Conservation (phyloP, 495 filamentous ascomycete genomes). For the Platismatia glauca region DNA sequence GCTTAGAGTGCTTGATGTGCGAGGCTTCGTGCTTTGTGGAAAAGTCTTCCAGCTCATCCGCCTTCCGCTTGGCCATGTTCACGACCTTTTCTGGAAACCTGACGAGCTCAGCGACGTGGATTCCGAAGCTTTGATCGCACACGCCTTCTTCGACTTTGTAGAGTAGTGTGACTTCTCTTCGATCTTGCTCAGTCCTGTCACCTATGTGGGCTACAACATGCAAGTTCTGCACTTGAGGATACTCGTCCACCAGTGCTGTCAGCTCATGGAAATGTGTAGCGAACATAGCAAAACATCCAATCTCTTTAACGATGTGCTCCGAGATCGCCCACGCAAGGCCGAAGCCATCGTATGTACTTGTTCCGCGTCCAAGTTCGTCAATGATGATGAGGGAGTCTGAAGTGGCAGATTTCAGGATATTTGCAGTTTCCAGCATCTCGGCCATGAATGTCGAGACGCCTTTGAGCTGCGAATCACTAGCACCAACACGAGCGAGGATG, state of each 20-base stretch:
- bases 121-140: conserved; percentile 95
- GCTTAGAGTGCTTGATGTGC: conserved; percentile 55
- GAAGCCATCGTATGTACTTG: conserved; percentile 97
- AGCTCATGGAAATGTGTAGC: conserved; percentile 99
- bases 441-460: conserved; percentile 99
- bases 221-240: conserved; percentile 81
- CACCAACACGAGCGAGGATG: conserved; percentile 92
- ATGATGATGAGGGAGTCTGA: conserved; percentile 94
- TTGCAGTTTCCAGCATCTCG: conserved; percentile 98
- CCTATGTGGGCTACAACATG: conserved; percentile 95
- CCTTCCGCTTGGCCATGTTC: conserved; percentile 96
- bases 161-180: conserved; percentile 84
- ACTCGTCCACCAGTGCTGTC: conserved; percentile 76
- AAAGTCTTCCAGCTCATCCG: conserved; percentile 96
- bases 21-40: conserved; percentile 54
- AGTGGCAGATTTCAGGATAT: conserved; percentile 95
- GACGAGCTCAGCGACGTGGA: conserved; percentile 95
- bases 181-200: conserved; percentile 38
- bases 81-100: conserved; percentile 97
- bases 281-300: conserved; percentile 86
- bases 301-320: conserved; percentile 92
- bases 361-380: conserved; percentile 96
- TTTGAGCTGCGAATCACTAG: conserved; percentile 92
- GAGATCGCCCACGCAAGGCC: conserved; percentile 97
- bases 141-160: conserved; percentile 94